Evolutionary conservation across 306 rosid species (phyloP), one percentile per base, ranked within the genome.

Genomic region (Cercis canadensis): DNA sequence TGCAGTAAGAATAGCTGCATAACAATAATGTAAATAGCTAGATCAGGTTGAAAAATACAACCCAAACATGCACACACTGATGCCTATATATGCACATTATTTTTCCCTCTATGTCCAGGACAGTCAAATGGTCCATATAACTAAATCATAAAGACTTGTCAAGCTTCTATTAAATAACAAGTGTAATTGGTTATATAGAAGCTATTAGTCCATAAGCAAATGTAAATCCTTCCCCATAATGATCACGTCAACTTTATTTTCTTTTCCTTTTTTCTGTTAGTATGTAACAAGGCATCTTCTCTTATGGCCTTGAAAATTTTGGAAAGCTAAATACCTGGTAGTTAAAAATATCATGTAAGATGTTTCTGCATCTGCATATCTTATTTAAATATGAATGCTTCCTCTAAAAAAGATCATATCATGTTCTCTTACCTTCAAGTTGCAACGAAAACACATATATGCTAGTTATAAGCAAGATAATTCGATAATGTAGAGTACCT

Each of bases 401-500:
- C 29, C 56, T n/a, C 24, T 5, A 15, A 34, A 0, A 8, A 50
- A 7, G 56, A 50, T 50, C 29, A 16, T n/a, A 50, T n/a, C n/a
- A n/a, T n/a, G n/a, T n/a, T n/a, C n/a, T n/a, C n/a, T n/a, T n/a
- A n/a, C 14, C 60, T 57, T 11, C 66, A 34, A 45, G 75, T 11
- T 47, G 61, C n/a, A 67, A 46, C 40, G 54, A 53, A 62, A 53
- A 33, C 6, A 19, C 11, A 56, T 15, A 14, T 47, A 57, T 51
- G 37, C 51, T 65, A 75, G 19, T 37, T 37, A 37, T 43, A 54
- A 34, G 46, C 18, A 49, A 34, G 58, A 49, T 19, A 21, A 44
- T 57, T 74, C 18, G 32, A 66, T 34, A 51, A 73, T 17, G 11
- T 37, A 46, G 59, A 63, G 66, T 67, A 90, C 98, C 98, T 93